Percentiles rank a stretch among this genome's conserved stretches.
These are phyloP conservation scores for Byssochlamys sp. DNA, from an alignment of 2,329 filamentous ascomycete genomes.

Conservation along the genomic window DNA sequence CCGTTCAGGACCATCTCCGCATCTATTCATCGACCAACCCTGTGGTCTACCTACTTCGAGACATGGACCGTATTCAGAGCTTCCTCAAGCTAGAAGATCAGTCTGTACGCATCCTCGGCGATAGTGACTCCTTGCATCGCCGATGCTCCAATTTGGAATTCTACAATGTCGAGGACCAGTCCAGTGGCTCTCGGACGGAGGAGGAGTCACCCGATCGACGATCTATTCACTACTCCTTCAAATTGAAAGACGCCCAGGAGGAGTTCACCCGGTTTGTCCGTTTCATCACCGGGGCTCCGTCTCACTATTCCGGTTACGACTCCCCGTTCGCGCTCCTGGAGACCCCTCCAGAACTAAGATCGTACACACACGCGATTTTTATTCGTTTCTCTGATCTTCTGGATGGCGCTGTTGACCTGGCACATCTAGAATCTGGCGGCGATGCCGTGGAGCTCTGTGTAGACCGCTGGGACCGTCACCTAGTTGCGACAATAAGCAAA, in stretches of 20 bases:
- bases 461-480: slow-evolving; percentile 46
- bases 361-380: slow-evolving; percentile 36
- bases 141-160: slow-evolving; percentile 40
- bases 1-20: slow-evolving; percentile 32
- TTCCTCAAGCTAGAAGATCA: slow-evolving; percentile 37
- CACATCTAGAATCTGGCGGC: slow-evolving; percentile 47
- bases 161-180: slow-evolving; percentile 41
- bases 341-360: slow-evolving; percentile 49
- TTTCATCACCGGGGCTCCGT: slow-evolving; percentile 45
- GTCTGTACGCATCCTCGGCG: slow-evolving; percentile 33
- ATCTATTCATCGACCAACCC: slow-evolving; percentile 29
- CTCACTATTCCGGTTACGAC: slow-evolving; percentile 45
- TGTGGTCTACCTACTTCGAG: slow-evolving; percentile 33
- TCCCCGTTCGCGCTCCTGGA: slow-evolving; percentile 54
- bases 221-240: slow-evolving; percentile 39
- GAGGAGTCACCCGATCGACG: slow-evolving; percentile 34
- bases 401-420: slow-evolving; percentile 33
- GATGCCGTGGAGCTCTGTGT: slow-evolving; percentile 54
- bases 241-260: slow-evolving; percentile 46
- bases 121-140: slow-evolving; percentile 37
- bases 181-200: slow-evolving; percentile 13
- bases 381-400: slow-evolving; percentile 29
- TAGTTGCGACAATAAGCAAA: slow-evolving; percentile 43
- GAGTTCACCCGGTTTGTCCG: slow-evolving; percentile 53
- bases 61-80: slow-evolving; percentile 30